A percentile compares a stretch with the other conserved stretches of the same genome.
Conservation (phyloP, 176 grass and related monocot species). For the Musa beccarii region DNA sequence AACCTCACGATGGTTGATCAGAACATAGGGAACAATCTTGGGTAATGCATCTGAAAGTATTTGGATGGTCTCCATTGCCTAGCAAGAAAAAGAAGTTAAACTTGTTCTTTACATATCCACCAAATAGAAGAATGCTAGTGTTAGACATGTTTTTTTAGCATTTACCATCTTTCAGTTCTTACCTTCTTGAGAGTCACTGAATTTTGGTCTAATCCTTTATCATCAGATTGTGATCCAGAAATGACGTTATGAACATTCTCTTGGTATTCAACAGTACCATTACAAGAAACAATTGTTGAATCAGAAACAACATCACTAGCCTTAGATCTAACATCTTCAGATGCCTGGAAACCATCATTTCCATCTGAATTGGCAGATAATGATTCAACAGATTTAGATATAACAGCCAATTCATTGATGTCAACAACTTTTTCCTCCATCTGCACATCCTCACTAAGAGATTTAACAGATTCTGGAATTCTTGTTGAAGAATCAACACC, state of each 20-base stretch:
- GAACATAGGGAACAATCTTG: slow-evolving; percentile 94
- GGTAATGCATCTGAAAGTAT: slow-evolving; percentile 96
- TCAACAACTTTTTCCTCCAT: slow-evolving; percentile 25
- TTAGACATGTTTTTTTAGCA: slow-evolving; percentile 1
- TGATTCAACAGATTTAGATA: slow-evolving; percentile 29
- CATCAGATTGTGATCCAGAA: slow-evolving; percentile 32
- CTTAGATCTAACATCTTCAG: slow-evolving; percentile 28
- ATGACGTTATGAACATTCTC: slow-evolving; percentile 27
- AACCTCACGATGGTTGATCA: slow-evolving; percentile 99
- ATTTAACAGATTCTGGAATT: slow-evolving; percentile 15
- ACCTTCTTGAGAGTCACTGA: slow-evolving; percentile 52
- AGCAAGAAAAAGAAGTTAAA: slow-evolving; percentile 25
- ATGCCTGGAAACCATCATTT: slow-evolving; percentile 24
- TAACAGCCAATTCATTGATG: slow-evolving; percentile 20
- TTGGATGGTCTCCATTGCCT: slow-evolving; percentile 93
- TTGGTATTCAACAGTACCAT: slow-evolving; percentile 29
- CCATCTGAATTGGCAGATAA: slow-evolving; percentile 26
- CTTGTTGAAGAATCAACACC: slow-evolving; percentile 27
- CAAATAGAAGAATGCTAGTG: slow-evolving; percentile 11
- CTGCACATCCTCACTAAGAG: slow-evolving; percentile 18
- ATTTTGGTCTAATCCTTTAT: slow-evolving; percentile 40
- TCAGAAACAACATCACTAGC: slow-evolving; percentile 4
- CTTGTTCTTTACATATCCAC: neutral
- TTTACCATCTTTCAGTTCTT: slow-evolving; percentile 71
- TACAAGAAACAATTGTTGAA: slow-evolving; percentile 31